Percentiles rank a stretch among this genome's conserved stretches.
Conservation (phyloP, 2,329 filamentous ascomycete species). For the Penicillium sp. region DNA sequence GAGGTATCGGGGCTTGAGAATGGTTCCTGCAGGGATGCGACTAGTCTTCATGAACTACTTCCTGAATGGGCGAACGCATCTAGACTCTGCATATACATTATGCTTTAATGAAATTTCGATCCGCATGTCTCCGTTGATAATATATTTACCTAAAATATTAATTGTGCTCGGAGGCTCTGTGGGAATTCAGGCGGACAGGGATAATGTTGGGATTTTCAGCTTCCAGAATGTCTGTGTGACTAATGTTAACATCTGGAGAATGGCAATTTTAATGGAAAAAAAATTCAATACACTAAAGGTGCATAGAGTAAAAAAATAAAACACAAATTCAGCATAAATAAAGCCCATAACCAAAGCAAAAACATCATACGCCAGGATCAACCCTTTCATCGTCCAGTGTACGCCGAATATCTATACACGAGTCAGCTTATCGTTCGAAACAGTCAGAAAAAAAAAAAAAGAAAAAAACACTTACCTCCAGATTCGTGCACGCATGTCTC, state of each 20-base stretch:
- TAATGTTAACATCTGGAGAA: not conserved
- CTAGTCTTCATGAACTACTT: conserved; percentile 17
- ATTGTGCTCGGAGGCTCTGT: conserved; percentile 9
- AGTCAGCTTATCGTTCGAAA: conserved; percentile 9
- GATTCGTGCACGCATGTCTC: conserved; percentile 95
- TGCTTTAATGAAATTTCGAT: not conserved
- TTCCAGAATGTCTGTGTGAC: conserved; percentile 4
- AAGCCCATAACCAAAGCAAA: conserved; percentile 16
- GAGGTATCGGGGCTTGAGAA: conserved; percentile 7
- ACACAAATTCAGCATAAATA: conserved; percentile 15
- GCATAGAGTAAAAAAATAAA: conserved; percentile 6
- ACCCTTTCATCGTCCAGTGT: conserved; percentile 36
- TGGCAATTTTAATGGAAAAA: conserved; percentile 2
- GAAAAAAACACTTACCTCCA: conserved; percentile 64
- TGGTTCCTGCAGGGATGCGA: conserved; percentile 23
- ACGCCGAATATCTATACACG: conserved; percentile 36
- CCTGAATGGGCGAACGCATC: conserved; percentile 6
- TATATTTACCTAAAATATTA: no score
- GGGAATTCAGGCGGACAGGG: conserved; percentile 17
- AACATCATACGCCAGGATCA: conserved; percentile 34
- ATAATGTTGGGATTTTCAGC: conserved; percentile 7
- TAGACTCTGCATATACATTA: not conserved
- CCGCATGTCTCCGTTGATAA: not conserved
- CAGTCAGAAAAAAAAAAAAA: not conserved
- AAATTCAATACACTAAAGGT: conserved; percentile 1